Evolutionary conservation across 2,329 filamentous ascomycete genomes (phyloP).

Genomic region (Orbilia quercus): DNA sequence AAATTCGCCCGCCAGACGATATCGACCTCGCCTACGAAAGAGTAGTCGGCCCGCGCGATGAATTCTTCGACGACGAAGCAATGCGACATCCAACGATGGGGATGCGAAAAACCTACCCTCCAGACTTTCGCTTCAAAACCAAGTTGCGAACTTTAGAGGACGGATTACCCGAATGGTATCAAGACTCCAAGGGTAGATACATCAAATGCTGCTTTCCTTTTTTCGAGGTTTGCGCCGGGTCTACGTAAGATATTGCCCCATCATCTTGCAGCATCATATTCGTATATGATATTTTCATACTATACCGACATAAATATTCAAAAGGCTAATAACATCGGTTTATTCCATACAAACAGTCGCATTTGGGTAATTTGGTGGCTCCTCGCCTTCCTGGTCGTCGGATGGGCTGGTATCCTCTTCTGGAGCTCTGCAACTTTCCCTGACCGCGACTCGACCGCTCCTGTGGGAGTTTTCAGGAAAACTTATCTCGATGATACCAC

Average conservation of each 20-base stretch:
- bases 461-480: not conserved
- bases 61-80: slow-evolving; percentile 4
- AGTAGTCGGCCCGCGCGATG: not conserved
- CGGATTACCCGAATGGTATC: slow-evolving; percentile 6
- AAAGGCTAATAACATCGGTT: not conserved
- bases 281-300: not conserved
- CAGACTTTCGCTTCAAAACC: not conserved
- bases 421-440: not conserved
- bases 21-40: not conserved
- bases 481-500: not conserved
- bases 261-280: not conserved
- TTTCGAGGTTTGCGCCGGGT: not conserved
- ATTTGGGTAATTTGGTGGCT: slow-evolving; percentile 2
- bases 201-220: slow-evolving; percentile 1
- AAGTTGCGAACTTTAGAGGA: not conserved
- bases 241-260: not conserved
- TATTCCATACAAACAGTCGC: not conserved
- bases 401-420: not conserved
- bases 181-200: not conserved
- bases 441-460: not conserved
- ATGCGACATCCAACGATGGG: slow-evolving; percentile 25
- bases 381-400: not conserved
- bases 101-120: not conserved
- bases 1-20: not conserved
- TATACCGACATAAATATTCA: not conserved